Evolutionary conservation across 1,284 basidiomycete genomes (phyloP).

Genomic region (Thecaphora frezii): DNA sequence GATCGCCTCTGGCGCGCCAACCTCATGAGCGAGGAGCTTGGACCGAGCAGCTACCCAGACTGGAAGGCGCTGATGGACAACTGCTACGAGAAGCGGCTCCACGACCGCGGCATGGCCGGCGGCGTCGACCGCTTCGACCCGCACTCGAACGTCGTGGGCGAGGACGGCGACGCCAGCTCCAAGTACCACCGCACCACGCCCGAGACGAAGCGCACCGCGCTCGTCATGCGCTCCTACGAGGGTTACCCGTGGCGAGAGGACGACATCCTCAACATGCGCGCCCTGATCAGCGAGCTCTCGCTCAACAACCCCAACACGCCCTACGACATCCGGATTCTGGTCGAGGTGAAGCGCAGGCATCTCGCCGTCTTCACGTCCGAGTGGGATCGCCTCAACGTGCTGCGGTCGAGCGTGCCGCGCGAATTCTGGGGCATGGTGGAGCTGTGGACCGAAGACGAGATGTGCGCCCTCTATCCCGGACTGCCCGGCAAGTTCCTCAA

Average conservation of each 20-base stretch:
- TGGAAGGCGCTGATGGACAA: constrained; percentile 57
- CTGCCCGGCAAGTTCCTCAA: constrained; percentile 57
- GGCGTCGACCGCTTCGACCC: constrained; percentile 45
- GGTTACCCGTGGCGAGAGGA: constrained; percentile 59
- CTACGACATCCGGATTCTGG: constrained; percentile 58
- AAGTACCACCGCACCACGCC: constrained; percentile 36
- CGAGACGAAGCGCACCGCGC: constrained; percentile 53
- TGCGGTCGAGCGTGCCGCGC: constrained; percentile 53
- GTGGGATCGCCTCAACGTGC: constrained; percentile 57
- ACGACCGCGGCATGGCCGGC: constrained; percentile 49
- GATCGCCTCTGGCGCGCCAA: constrained; percentile 50
- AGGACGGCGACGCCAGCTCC: constrained; percentile 22
- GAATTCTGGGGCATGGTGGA: constrained; percentile 59
- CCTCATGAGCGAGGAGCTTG: constrained; percentile 47
- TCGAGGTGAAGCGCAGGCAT: constrained; percentile 55
- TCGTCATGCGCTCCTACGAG: constrained; percentile 57
- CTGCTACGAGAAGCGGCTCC: constrained; percentile 53
- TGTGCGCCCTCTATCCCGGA: constrained; percentile 58
- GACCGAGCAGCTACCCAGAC: constrained; percentile 50
- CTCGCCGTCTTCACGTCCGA: constrained; percentile 58
- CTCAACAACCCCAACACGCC: constrained; percentile 58
- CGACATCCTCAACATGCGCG: constrained; percentile 58
- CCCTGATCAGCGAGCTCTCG: constrained; percentile 57
- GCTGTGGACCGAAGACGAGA: constrained; percentile 58
- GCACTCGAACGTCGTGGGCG: constrained; percentile 27